Percentiles rank a stretch among this genome's conserved stretches.
Conservation (phyloP, 2,329 filamentous ascomycete genomes). For the Stagonosporopsis tanaceti region DNA sequence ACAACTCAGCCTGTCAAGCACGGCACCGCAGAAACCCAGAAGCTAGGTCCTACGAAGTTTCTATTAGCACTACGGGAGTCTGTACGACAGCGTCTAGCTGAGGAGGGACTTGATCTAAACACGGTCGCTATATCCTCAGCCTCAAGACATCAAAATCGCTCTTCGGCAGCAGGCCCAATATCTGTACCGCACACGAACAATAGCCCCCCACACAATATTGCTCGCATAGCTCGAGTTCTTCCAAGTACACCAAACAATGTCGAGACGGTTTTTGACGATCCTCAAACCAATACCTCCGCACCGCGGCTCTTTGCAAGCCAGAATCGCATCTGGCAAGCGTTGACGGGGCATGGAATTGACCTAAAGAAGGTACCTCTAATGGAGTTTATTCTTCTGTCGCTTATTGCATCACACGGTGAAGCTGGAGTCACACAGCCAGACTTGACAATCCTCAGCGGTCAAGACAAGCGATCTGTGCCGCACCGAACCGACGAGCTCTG, state of each 20-base stretch:
- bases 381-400: constrained; percentile 65
- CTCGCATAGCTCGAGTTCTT: constrained; percentile 24
- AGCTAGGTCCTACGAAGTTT: constrained; percentile 21
- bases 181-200: background rate
- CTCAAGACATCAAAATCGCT: background rate
- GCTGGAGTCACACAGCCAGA: constrained; percentile 66
- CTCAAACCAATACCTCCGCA: constrained; percentile 25
- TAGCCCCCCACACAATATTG: background rate
- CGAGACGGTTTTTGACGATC: constrained; percentile 39
- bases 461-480: constrained; percentile 72
- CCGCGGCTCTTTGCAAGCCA: constrained; percentile 57
- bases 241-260: constrained; percentile 12
- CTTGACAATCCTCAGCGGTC: constrained; percentile 62
- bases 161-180: background rate
- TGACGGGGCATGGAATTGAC: constrained; percentile 68
- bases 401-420: constrained; percentile 64
- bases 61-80: constrained; percentile 27
- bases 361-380: constrained; percentile 60
- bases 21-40: background rate
- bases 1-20: background rate
- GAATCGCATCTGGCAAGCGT: constrained; percentile 66
- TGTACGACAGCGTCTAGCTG: constrained; percentile 29
- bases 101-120: constrained; percentile 10
- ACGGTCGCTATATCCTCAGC: background rate
- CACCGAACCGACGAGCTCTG: constrained; percentile 65